phyloP scores from a whole-genome alignment of 2,329 filamentous ascomycete genomes.

The Colletotrichum salicis region DNA sequence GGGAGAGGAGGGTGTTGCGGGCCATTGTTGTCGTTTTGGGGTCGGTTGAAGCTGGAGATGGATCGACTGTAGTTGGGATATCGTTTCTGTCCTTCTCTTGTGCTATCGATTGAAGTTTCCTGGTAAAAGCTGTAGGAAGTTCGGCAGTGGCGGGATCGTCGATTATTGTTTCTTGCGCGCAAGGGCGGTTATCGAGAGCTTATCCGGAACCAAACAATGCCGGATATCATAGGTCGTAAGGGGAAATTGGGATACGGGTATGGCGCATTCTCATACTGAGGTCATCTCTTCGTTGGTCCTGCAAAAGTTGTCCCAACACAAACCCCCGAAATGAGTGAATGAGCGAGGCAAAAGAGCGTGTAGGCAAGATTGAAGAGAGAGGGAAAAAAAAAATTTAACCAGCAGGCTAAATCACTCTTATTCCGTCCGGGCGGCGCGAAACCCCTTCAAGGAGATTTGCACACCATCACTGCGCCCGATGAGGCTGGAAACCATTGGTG shows the following conservation, averaged over 20 bases:
- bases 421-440: slow-evolving; percentile 7
- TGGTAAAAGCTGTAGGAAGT: neutral
- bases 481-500: slow-evolving; percentile 6
- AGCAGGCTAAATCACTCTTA: neutral
- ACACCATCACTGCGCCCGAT: slow-evolving; percentile 18
- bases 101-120: neutral
- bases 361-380: neutral
- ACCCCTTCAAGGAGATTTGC: slow-evolving; percentile 22
- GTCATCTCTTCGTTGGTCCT: neutral
- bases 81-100: neutral
- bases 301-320: neutral
- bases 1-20: neutral
- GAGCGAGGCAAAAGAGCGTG: too few relatives aligned
- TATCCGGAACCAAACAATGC: neutral
- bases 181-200: neutral
- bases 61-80: neutral
- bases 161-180: neutral
- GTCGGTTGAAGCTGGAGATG: neutral
- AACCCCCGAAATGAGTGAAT: neutral
- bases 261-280: slow-evolving; percentile 5
- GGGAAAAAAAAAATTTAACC: neutral
- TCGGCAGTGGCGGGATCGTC: neutral
- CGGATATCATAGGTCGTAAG: neutral
- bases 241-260: neutral
- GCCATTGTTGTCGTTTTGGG: slow-evolving; percentile 9